Evolutionary conservation across 2,329 filamentous ascomycete species (phyloP).

Genomic region (Diaporthe amygdali): DNA sequence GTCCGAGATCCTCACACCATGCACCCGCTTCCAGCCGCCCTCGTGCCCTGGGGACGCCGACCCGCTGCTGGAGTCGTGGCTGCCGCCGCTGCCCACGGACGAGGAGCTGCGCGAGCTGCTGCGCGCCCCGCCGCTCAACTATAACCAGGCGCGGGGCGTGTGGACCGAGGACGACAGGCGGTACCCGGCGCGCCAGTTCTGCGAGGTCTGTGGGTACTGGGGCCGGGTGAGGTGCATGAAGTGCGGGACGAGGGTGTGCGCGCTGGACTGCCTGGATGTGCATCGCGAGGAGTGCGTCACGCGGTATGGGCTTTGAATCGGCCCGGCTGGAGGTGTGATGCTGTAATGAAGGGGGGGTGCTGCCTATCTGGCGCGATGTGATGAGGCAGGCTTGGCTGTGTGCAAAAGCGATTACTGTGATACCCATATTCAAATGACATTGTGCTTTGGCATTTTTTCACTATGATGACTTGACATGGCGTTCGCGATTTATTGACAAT

Average conservation of each 20-base stretch:
- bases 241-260: conserved; percentile 80
- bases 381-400: neutral
- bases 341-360: neutral
- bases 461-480: neutral
- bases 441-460: neutral
- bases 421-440: conserved; percentile 7
- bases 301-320: conserved; percentile 57
- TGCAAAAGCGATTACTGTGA: neutral
- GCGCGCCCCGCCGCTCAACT: conserved; percentile 68
- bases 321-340: neutral
- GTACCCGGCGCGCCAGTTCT: conserved; percentile 57
- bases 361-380: neutral
- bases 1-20: conserved; percentile 41
- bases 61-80: conserved; percentile 61
- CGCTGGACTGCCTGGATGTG: conserved; percentile 73
- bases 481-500: neutral
- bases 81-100: conserved; percentile 63
- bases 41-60: conserved; percentile 58
- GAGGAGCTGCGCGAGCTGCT: conserved; percentile 70
- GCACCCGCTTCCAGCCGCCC: conserved; percentile 37
- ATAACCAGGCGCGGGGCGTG: conserved; percentile 64
- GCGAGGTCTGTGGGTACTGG: conserved; percentile 84
- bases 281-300: conserved; percentile 76
- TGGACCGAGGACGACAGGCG: conserved; percentile 44
- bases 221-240: conserved; percentile 76